Evolutionary conservation across 108 stramenopile species (phyloP).

Genomic region (Cyclostephanos invisitatus): DNA sequence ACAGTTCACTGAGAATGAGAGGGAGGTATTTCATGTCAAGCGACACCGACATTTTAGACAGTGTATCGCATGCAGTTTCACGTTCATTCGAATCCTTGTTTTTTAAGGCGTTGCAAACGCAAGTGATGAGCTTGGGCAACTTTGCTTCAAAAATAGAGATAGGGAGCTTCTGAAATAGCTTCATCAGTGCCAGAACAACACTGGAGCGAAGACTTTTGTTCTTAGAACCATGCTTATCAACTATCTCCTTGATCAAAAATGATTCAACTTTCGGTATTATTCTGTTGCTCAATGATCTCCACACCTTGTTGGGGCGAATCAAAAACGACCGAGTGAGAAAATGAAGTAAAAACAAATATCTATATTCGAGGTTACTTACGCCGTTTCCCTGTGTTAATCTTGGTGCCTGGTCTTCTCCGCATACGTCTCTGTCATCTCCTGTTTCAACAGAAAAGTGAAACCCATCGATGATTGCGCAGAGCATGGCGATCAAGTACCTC

Average conservation of each 20-base stretch:
- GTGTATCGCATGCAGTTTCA: conserved; percentile 81
- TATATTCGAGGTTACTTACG: conserved; percentile 7
- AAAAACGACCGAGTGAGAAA: neutral
- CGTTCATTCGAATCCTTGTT: conserved; percentile 82
- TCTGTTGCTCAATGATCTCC: conserved; percentile 70
- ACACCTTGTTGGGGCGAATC: conserved; percentile 44
- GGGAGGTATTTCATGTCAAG: conserved; percentile 79
- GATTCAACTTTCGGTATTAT: conserved; percentile 82
- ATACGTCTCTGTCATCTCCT: conserved; percentile 22
- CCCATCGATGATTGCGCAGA: conserved; percentile 82
- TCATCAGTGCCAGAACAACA: conserved; percentile 88
- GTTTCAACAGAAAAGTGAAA: conserved; percentile 81
- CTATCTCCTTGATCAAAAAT: conserved; percentile 75
- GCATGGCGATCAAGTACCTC: conserved; percentile 64
- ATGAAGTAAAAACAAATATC: neutral
- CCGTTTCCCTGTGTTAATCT: conserved; percentile 34
- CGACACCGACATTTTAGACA: conserved; percentile 79
- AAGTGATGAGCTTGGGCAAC: conserved; percentile 77
- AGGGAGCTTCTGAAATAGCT: conserved; percentile 91
- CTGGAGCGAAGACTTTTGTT: conserved; percentile 77
- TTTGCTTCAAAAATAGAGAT: conserved; percentile 63
- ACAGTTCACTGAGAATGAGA: conserved; percentile 82
- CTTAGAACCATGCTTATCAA: conserved; percentile 65
- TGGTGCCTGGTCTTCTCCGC: conserved; percentile 5
- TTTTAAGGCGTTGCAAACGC: conserved; percentile 85